Conservation (phyloP, 2,329 filamentous ascomycete species). For the Curvularia hawaiiensis region DNA sequence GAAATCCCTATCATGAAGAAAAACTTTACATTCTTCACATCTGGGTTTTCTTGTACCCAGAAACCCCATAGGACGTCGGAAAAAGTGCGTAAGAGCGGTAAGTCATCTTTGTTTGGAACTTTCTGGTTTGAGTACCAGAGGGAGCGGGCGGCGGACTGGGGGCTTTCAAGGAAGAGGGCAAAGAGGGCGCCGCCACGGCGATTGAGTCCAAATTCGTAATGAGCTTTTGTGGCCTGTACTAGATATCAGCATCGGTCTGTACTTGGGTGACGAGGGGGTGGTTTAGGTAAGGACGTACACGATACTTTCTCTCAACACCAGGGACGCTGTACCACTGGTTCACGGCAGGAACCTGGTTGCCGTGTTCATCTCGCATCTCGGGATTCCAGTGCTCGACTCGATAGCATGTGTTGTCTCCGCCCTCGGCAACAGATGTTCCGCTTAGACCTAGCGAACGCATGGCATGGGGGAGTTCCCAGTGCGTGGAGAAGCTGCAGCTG, state of each 20-base stretch:
- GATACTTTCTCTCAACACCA: conserved; percentile 12
- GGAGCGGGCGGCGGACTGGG: conserved; percentile 10
- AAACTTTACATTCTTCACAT: conserved; percentile 21
- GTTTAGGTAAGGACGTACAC: conserved; percentile 4
- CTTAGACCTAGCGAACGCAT: conserved; percentile 17
- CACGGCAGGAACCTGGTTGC: conserved; percentile 7
- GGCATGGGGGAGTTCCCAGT: conserved; percentile 18
- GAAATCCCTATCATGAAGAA: conserved; percentile 27
- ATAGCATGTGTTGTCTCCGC: conserved; percentile 23
- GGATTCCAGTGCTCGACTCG: conserved; percentile 25
- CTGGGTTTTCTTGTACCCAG: conserved; percentile 19
- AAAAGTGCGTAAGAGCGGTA: conserved; percentile 19
- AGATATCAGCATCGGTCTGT: no score
- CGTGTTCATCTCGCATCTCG: conserved; percentile 7
- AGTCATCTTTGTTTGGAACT: conserved; percentile 5
- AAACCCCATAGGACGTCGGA: conserved; percentile 32
- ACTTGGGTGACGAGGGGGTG: no score
- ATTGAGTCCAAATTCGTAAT: conserved; percentile 24
- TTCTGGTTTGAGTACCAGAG: conserved; percentile 14
- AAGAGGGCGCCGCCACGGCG: conserved; percentile 18
- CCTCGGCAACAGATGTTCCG: conserved; percentile 10
- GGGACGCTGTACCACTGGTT: conserved; percentile 26
- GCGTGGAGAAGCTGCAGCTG: conserved; percentile 16
- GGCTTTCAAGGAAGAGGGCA: conserved; percentile 20
- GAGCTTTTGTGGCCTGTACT: conserved; percentile 20